Conservation (phyloP, 1,284 basidiomycete genomes). For the Coniferiporia weirii region DNA sequence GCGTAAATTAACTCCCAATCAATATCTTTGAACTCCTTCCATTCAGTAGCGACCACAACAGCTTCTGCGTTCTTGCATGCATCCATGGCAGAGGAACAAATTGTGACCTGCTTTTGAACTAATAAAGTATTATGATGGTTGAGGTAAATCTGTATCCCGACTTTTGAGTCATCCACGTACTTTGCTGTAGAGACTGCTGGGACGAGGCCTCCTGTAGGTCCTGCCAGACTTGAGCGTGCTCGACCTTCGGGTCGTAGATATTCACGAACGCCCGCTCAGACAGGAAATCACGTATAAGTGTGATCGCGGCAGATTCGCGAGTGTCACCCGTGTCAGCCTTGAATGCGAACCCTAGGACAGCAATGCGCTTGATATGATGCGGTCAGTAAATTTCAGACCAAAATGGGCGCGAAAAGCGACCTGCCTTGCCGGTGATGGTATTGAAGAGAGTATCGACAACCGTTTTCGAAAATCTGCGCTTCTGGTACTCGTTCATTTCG, state of each 20-base stretch:
- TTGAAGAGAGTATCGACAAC: slow-evolving; percentile 97
- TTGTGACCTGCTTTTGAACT: slow-evolving; percentile 87
- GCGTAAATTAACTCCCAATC: slow-evolving; percentile 87
- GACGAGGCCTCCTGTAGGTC: slow-evolving; percentile 71
- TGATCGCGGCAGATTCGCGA: slow-evolving; percentile 95
- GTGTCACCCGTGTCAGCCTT: slow-evolving; percentile 97
- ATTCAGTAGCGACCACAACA: slow-evolving; percentile 90
- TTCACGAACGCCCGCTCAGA: slow-evolving; percentile 83
- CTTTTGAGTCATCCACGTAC: slow-evolving; percentile 39
- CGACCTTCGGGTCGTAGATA: slow-evolving; percentile 91
- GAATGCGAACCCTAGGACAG: slow-evolving; percentile 94
- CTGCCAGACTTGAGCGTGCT: slow-evolving; percentile 66
- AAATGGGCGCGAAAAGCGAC: slow-evolving; percentile 23
- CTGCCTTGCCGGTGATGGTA: slow-evolving; percentile 89
- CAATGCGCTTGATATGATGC: slow-evolving; percentile 65
- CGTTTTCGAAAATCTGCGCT: slow-evolving; percentile 82
- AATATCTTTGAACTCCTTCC: slow-evolving; percentile 92
- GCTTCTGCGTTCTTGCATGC: slow-evolving; percentile 90
- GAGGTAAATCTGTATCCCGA: not conserved
- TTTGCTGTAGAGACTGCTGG: slow-evolving; percentile 44
- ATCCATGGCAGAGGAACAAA: slow-evolving; percentile 73
- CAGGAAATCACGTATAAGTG: slow-evolving; percentile 90
- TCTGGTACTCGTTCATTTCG: slow-evolving; percentile 96
- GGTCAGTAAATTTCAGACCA: not conserved
- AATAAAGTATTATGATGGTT: not conserved